A percentile compares a stretch with the other conserved stretches of the same genome.
Evolutionary conservation across 2,329 filamentous ascomycete genomes (phyloP).

Genomic region (Aspergillus pseudoterreus): DNA sequence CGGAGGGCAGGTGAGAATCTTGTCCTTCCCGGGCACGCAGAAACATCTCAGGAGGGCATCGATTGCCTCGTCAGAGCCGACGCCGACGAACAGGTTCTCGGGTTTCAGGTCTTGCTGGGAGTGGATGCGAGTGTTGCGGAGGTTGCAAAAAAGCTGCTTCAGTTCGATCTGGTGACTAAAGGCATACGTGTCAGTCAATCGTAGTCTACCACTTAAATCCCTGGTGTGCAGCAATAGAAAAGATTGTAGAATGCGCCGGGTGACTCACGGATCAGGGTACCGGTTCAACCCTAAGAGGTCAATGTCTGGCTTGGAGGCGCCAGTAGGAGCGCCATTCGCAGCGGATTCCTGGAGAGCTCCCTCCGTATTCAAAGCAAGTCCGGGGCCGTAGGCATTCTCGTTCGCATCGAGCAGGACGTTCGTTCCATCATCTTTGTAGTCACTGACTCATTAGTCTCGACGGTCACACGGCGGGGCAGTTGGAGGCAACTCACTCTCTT

Average conservation of each 20-base stretch:
- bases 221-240: no score
- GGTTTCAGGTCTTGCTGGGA: conserved; percentile 69
- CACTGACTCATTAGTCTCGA: conserved; percentile 53
- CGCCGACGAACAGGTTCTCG: conserved; percentile 87
- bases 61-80: conserved; percentile 95
- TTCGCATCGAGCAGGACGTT: conserved; percentile 97
- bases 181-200: not conserved
- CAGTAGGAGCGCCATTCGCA: conserved; percentile 35
- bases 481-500: conserved; percentile 61
- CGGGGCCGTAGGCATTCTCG: conserved; percentile 92
- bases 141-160: conserved; percentile 79
- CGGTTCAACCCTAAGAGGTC: conserved; percentile 82
- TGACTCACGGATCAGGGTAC: conserved; percentile 76
- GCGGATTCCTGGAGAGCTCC: conserved; percentile 46
- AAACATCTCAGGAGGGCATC: conserved; percentile 92
- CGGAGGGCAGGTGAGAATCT: conserved; percentile 89
- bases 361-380: conserved; percentile 54
- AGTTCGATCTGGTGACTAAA: conserved; percentile 73
- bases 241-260: not conserved
- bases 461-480: conserved; percentile 5
- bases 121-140: conserved; percentile 80
- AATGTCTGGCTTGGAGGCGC: conserved; percentile 54
- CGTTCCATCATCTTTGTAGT: conserved; percentile 97
- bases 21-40: conserved; percentile 80
- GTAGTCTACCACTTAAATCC: not conserved